phyloP scores from a whole-genome alignment of 176 grass and related monocot genomes.

The Ensete glaucum region DNA sequence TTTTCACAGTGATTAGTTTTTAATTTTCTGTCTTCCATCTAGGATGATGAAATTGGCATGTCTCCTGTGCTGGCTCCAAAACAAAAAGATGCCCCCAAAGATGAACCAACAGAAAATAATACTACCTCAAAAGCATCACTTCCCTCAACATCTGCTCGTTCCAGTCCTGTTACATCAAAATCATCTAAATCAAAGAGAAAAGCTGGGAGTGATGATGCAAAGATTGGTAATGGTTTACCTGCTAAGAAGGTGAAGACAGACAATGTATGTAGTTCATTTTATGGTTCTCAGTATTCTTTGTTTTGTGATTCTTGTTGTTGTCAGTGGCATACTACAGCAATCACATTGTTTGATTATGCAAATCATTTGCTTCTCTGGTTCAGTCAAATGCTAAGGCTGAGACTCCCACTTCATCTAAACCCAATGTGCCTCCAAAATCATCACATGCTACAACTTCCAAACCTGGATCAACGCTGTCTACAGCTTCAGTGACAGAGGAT shows the following conservation, averaged over 20 bases:
- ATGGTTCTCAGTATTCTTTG: no score
- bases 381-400: constrained; percentile 45
- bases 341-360: no score
- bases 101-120: constrained; percentile 64
- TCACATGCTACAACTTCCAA: not conserved
- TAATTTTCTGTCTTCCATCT: constrained; percentile 21
- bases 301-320: constrained; percentile 4
- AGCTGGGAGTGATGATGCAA: constrained; percentile 55
- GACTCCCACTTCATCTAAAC: constrained; percentile 32
- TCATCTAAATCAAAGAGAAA: constrained; percentile 84
- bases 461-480: constrained; percentile 13
- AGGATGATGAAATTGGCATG: constrained; percentile 63
- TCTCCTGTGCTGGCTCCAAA: constrained; percentile 81
- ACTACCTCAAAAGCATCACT: constrained; percentile 48
- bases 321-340: not conserved
- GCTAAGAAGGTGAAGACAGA: constrained; percentile 78
- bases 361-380: constrained; percentile 7
- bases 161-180: constrained; percentile 61
- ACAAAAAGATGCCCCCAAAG: constrained; percentile 67
- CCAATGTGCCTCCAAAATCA: constrained; percentile 29
- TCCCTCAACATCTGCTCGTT: constrained; percentile 35
- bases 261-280: constrained; percentile 37
- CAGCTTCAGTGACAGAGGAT: constrained; percentile 69
- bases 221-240: constrained; percentile 35
- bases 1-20: not conserved